Percentiles rank a stretch among this genome's conserved stretches.
phyloP scores from a whole-genome alignment of 148 eudicot species.

The Diospyros kaki region DNA sequence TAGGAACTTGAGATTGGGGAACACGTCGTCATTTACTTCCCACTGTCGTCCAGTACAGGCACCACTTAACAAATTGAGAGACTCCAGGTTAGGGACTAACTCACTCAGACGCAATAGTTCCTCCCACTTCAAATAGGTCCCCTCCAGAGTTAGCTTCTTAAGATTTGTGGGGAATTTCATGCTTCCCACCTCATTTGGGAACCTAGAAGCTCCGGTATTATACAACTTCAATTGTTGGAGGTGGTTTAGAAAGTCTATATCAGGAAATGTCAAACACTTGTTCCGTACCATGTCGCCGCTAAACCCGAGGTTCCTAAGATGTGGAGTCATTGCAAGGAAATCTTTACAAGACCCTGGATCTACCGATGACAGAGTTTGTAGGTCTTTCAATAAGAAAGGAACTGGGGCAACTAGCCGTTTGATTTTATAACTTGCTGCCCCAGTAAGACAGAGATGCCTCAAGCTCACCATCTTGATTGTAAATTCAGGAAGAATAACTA shows the following conservation, averaged over 20 bases:
- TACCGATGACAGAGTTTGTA: background rate
- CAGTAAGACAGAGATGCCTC: background rate
- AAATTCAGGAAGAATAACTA: background rate
- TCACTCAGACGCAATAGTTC: background rate
- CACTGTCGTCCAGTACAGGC: background rate
- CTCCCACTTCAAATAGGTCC: no score
- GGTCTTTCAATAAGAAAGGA: no score
- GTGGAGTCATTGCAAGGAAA: background rate
- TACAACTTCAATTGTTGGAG: conserved; percentile 14
- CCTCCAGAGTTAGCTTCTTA: background rate
- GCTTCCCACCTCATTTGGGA: no score
- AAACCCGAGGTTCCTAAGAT: conserved; percentile 14
- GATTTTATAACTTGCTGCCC: background rate
- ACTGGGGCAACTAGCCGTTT: background rate
- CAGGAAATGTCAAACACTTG: background rate
- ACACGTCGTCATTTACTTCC: background rate
- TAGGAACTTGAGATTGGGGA: background rate
- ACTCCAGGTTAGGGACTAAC: background rate
- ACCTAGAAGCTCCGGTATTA: no score
- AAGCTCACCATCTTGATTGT: conserved; percentile 8
- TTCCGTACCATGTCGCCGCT: background rate
- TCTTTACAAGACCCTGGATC: background rate
- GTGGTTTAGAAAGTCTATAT: background rate
- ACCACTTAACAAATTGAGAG: background rate
- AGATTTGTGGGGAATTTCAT: background rate